Base-by-base conservation (phyloP, 2,329 filamentous ascomycete species). In the Ceratocystis papillata region DNA sequence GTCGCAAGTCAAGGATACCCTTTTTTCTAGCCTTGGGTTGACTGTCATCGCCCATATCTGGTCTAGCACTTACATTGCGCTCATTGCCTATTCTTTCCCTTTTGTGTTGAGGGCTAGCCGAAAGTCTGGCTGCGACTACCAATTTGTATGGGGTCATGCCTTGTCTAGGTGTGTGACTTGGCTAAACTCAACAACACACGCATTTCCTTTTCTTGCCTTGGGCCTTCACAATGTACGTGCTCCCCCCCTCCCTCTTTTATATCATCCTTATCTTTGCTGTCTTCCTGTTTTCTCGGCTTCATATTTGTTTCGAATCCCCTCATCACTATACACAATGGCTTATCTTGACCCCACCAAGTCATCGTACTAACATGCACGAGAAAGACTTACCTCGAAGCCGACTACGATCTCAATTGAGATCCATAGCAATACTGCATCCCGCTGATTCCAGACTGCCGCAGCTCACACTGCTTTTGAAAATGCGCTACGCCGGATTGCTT, bases 401-500 rank as follows among this genome's bases (percentile, higher is more conserved):
- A 28, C 22, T 12, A 57, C 22, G 25, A 15, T 57, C 53, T 33
- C 28, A 28, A 17, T 17, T 41, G 7, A 30, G 28, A 57, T 57
- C 53, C 53, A 7, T 22, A 28, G 17, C 37, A 33, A 28, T 28
- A 57, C 28, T 7, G 53, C 15, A 28, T 33, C 53, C 28, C 15
- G 25, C 17, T 57, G 30, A 57, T 30, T 12, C 53, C 28, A 17
- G 22, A 28, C 53, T 28, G 22, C 25, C 8, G 22, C 53, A 30
- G 53, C 28, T 30, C 53, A 30, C 12, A 57, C n/a, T 57, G 53
- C 53, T 17, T 57, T 57, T 57, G 53, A 57, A 57, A 57, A 57
- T 64, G 50, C 48, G 63, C 63, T 64, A 64, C 50, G 63, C 63
- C 22, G 65, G 63, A 50, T 63, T 72, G 67, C 65, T 72, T 64